Percentiles rank a stretch among this genome's conserved stretches.
These are phyloP conservation scores for Sporisorium reilianum DNA, from an alignment of 1,284 basidiomycete genomes.

Conservation along the genomic window DNA sequence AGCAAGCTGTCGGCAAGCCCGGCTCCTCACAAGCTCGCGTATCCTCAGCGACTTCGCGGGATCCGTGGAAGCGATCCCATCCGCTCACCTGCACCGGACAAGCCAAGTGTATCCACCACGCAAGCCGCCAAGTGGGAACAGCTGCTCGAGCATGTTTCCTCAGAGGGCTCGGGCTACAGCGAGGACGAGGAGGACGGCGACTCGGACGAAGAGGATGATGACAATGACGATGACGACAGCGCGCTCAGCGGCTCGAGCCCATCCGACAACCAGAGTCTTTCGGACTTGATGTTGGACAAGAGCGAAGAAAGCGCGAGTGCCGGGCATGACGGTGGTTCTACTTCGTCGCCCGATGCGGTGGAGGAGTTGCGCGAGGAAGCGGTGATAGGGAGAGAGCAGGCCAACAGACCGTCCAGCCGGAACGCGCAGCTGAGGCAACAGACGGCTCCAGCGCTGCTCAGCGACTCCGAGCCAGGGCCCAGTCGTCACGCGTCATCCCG, in stretches of 20 bases:
- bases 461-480: slow-evolving; percentile 3
- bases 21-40: slow-evolving; percentile 41
- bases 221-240: slow-evolving; percentile 22
- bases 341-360: slow-evolving; percentile 4
- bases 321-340: background rate
- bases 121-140: slow-evolving; percentile 11
- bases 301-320: slow-evolving; percentile 11
- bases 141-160: slow-evolving; percentile 11
- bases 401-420: background rate
- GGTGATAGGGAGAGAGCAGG: background rate
- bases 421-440: background rate
- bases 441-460: background rate
- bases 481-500: background rate
- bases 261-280: slow-evolving; percentile 21
- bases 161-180: slow-evolving; percentile 45
- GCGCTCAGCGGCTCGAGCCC: slow-evolving; percentile 6
- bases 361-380: slow-evolving; percentile 4
- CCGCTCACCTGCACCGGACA: slow-evolving; percentile 41
- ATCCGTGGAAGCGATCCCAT: slow-evolving; percentile 42
- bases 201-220: slow-evolving; percentile 17
- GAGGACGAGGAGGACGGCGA: slow-evolving; percentile 50
- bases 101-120: background rate
- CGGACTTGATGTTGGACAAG: slow-evolving; percentile 10
- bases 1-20: slow-evolving; percentile 45
- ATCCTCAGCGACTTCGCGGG: slow-evolving; percentile 34